Base-by-base conservation (phyloP, 192 early-diverging fungal species). In the Bifiguratus adelaidae region DNA sequence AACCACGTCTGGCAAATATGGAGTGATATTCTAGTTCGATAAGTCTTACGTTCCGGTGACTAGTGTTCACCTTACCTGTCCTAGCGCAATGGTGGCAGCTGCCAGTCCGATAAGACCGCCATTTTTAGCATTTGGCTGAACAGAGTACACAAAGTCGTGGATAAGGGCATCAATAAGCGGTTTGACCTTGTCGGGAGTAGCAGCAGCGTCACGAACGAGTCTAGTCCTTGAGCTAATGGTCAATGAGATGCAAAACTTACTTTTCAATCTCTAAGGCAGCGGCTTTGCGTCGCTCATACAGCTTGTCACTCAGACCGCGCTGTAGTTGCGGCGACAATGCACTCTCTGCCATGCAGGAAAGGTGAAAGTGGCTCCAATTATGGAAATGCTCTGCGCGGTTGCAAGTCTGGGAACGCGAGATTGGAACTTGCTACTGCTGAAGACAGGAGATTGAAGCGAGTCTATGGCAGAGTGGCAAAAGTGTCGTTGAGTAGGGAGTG, bases 61-160 rank as follows among this genome's bases (percentile, higher is more conserved):
- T n/a, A n/a, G n/a, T n/a, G n/a, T n/a, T n/a, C n/a, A n/a, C n/a
- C n/a, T n/a, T n/a, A 88, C 78, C n/a, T 76, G 70, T 16, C 81
- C 89, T 4, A 97, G 62, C 1, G 94, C 91, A 40, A 95, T 91
- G 6, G 89, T 81, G 9, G 80, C 76, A 0, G 86, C 88, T 1
- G 91, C 93, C 41, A 99, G 61, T 2, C 86, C 88, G 40, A 99
- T 95, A 7, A 99, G 70, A 2, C 96, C 96, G 36, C 96, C 96
- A 56, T 92, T 89, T 0, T 91, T 78, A 3, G 88, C 69, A 53
- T 93, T 83, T 16, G 89, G 70, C n/a, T 81, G 71, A 25, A 79
- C 69, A 0, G 92, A 92, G 48, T 90, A 93, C 2, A 86, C 86
- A 67, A 87, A 96, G 36, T 96, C 93, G 24, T 80, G 68, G 3